Evolutionary conservation across 192 early-diverging fungal species (phyloP).

Genomic region (Coemansia sp.): DNA sequence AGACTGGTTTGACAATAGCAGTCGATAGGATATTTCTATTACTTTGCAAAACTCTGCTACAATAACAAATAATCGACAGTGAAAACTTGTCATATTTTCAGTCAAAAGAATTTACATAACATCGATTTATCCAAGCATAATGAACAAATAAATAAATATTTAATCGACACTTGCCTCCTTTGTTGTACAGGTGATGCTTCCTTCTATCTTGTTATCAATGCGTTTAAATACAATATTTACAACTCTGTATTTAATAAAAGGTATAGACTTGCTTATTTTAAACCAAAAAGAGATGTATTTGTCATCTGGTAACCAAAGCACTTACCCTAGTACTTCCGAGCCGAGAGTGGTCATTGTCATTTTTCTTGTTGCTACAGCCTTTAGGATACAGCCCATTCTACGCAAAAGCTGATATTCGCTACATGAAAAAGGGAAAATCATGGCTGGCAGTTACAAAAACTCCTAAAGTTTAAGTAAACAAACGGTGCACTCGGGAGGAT

Average conservation of each 20-base stretch:
- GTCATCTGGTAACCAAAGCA: neutral
- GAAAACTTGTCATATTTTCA: too few relatives aligned
- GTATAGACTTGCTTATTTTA: neutral
- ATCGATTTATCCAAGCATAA: too few relatives aligned
- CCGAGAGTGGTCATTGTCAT: neutral
- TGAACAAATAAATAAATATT: neutral
- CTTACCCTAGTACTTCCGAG: slow-evolving; percentile 3
- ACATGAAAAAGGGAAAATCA: neutral
- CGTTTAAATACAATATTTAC: too few relatives aligned
- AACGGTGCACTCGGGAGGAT: too few relatives aligned
- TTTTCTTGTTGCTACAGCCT: neutral
- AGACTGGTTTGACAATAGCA: slow-evolving; percentile 27
- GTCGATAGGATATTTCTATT: slow-evolving; percentile 14
- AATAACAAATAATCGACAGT: neutral
- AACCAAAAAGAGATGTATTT: neutral
- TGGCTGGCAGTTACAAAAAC: too few relatives aligned
- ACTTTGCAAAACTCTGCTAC: slow-evolving; percentile 32
- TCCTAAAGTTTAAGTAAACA: too few relatives aligned
- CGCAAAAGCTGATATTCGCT: neutral
- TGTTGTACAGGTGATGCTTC: neutral
- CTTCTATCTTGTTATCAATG: too few relatives aligned
- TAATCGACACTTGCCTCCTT: slow-evolving; percentile 6
- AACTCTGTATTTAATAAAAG: too few relatives aligned
- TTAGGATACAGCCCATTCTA: neutral
- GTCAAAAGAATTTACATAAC: too few relatives aligned